Evolutionary conservation across 2,329 filamentous ascomycete species (phyloP).

Genomic region (Penicillium sp.): DNA sequence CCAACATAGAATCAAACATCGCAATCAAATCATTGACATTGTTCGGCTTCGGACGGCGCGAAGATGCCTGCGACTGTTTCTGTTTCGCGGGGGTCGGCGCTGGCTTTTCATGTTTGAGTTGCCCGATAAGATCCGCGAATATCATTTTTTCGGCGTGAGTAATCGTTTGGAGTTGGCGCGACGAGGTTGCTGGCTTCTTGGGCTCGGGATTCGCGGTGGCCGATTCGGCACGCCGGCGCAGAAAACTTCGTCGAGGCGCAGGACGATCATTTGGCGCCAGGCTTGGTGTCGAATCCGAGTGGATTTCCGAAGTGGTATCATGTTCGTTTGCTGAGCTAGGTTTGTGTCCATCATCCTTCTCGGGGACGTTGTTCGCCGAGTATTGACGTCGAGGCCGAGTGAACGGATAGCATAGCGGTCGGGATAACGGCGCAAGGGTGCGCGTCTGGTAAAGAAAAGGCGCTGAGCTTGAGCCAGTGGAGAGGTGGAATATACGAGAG

Average conservation of each 20-base stretch:
- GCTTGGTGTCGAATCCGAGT: constrained; percentile 3
- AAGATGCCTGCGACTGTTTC: neutral
- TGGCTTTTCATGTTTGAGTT: constrained; percentile 10
- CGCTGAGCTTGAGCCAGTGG: constrained; percentile 40
- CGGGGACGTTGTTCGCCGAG: constrained; percentile 13
- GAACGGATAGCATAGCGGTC: constrained; percentile 6
- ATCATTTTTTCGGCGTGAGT: constrained; percentile 20
- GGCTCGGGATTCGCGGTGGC: neutral
- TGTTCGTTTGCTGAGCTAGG: neutral
- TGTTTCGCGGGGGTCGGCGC: neutral
- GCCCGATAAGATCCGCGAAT: constrained; percentile 22
- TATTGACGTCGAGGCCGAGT: constrained; percentile 14
- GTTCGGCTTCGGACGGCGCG: neutral
- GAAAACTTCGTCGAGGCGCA: constrained; percentile 21
- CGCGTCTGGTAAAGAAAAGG: constrained; percentile 73
- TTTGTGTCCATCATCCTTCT: neutral
- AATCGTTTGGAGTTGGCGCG: constrained; percentile 15
- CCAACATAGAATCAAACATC: neutral
- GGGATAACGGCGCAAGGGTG: constrained; percentile 48
- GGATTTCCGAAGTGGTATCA: neutral
- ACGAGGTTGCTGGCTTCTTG: neutral
- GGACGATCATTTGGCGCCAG: neutral
- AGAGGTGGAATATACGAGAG: constrained; percentile 30
- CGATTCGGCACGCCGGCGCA: constrained; percentile 23
- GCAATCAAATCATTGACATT: neutral